Evolutionary conservation across 1,284 basidiomycete genomes (phyloP), one percentile per base, ranked within the genome.

Genomic region (Leccinum huronense): DNA sequence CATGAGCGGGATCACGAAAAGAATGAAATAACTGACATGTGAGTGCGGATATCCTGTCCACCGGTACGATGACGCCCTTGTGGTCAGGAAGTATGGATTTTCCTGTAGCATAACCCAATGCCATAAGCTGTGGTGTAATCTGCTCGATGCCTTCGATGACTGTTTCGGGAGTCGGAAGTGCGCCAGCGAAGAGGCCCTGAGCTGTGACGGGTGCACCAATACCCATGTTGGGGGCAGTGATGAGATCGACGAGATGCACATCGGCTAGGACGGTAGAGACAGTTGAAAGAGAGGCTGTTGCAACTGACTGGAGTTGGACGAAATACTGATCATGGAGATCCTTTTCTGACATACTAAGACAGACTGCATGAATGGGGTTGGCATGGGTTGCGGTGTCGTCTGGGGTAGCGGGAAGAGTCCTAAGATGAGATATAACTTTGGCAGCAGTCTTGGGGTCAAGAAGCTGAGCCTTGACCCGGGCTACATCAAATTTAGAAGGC

Each of bases 111-210:
- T 85, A 92, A 8, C 91, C 89, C 33, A 93, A 75, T 0, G 87
- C 85, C 85, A 93, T 83, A 40, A 93, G 80, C 70, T 91, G 83
- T 0, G 90, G 89, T 0, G 90, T 91, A 56, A 93, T 83, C 72
- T 88, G 80, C 67, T 84, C 78, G 16, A 90, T 77, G 5, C 91
- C 91, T 9, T 85, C 79, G 34, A 90, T 76, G 33, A 93, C 81
- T 0, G 89, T 86, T 74, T 86, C 85, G 5, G 90, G 82, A 1
- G 88, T 90, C 3, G 91, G 91, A 7, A 93, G 73, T 8, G 90
- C 84, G 10, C 91, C 91, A 16, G 87, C 83, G 30, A 93, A 78
- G 23, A 91, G 72, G 3, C 91, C 90, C 10, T 78, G 72, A 4
- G 80, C 82, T 64, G 81, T 80, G 16, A 77, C 84, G 19, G 86